These are phyloP conservation scores for Dimargaris xerosporica DNA, from an alignment of 192 early-diverging fungal species.

Conservation along the genomic window DNA sequence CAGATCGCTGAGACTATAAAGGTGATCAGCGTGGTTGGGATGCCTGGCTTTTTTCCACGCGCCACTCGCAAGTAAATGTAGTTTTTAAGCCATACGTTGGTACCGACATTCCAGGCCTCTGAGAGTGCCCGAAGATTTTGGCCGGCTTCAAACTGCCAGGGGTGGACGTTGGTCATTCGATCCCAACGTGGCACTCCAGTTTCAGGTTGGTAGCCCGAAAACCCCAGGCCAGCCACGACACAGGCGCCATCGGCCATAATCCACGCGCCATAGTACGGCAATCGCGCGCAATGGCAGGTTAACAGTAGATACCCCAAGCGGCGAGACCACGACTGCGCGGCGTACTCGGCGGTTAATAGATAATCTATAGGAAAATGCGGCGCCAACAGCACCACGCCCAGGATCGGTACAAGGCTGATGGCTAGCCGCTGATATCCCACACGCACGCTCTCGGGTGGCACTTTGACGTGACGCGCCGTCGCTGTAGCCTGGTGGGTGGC, in stretches of 20 bases:
- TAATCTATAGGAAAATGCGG: conserved; percentile 19
- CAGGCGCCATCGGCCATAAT: conserved; percentile 76
- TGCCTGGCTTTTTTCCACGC: conserved; percentile 33
- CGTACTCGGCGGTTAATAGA: conserved; percentile 20
- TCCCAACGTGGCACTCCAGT: conserved; percentile 46
- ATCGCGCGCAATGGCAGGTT: conserved; percentile 40
- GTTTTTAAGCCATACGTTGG: conserved; percentile 73
- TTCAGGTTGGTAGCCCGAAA: conserved; percentile 43
- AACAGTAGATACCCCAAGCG: conserved; percentile 43
- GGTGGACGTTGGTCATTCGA: conserved; percentile 59
- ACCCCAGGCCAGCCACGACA: conserved; percentile 67
- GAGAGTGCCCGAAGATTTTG: conserved; percentile 55
- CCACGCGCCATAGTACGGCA: conserved; percentile 88
- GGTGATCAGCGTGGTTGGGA: conserved; percentile 51
- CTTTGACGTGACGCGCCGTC: neutral
- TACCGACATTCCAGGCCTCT: conserved; percentile 85
- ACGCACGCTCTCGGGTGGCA: neutral
- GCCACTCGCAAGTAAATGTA: conserved; percentile 67
- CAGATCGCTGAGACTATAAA: conserved; percentile 79
- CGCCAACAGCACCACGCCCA: conserved; percentile 16
- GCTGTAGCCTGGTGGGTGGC: neutral
- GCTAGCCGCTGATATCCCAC: neutral
- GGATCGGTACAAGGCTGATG: neutral
- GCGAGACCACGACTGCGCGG: conserved; percentile 15
- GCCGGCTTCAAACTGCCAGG: conserved; percentile 57